Base-by-base conservation (phyloP, 306 rosid genomes). In the Carpinus fangiana region DNA sequence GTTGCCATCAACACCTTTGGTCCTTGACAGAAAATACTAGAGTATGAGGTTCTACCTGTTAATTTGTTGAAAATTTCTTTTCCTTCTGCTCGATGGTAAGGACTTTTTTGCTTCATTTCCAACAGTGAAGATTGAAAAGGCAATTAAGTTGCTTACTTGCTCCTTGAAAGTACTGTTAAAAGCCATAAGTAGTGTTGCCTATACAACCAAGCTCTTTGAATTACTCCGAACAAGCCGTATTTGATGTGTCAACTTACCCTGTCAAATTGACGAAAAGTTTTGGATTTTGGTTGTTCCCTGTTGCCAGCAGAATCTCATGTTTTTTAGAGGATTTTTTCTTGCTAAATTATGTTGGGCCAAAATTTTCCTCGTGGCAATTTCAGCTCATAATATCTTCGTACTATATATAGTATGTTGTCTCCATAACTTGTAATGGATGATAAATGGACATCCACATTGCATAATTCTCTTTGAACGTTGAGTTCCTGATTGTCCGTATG, bases 391-490 rank as follows among this genome's bases (percentile, higher is more conserved):
- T n/a, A 31, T 14, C 14, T 16, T 48, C 36, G 16, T 50, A 34
- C 60, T n/a, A 48, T 48, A 13, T 48, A 13, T 48, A 12, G 26
- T 34, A 31, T 26, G 13, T 62, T 14, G 20, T 31, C 69, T 31
- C 43, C 14, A 34, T 72, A 48, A 28, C 50, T 14, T 26, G 38
- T 16, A 60, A 46, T 60, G 31, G 6, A 14, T 46, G 57, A 21
- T 14, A 21, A 66, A 74, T 16, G 9, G 14, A 52, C 47, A 20
- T 28, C 16, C 26, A n/a, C 12, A 12, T 11, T 36, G 71, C 8
- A 31, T 62, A 8, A n/a, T 31, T 57, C 38, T 71, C 74, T 76
- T 48, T 52, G 46, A 82, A 64, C 21, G 28, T 54, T 53, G 12
- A 50, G 73, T 16, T 59, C 5, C 12, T 59, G 55, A 48, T 67